Base-by-base conservation (phyloP, 208 protist genomes). In the Dictyostelium gargantuum region DNA sequence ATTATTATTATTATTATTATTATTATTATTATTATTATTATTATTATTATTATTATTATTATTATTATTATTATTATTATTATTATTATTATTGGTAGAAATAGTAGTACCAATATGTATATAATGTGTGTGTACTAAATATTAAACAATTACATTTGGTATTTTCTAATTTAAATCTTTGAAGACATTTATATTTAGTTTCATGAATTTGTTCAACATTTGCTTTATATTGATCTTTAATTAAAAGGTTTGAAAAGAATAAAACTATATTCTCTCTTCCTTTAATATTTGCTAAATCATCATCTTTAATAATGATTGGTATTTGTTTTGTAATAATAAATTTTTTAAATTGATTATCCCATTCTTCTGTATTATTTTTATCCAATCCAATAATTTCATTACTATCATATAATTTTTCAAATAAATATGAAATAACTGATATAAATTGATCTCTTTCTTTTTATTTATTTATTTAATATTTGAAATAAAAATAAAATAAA, bases 161-260 rank as follows among this genome's bases (percentile, higher is more conserved):
- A 35, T 35, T 63, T n/a, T 89, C 42, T 70, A 89, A 79, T 73
- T 89, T 89, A 35, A 70, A 44, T 61, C 56, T 89, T 68, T 89
- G 82, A 29, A 89, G 50, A 54, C 82, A 89, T 79, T 89, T 89
- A 79, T 89, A 89, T 79, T 89, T 89, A 42, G 68, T 89, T 79
- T 89, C 82, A 38, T 89, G 82, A 35, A 89, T 79, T 35, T 89
- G 82, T 52, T 89, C 82, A 23, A 54, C 15, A 79, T 89, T 89
- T 10, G 42, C 38, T 79, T 89, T 89, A 66, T 89, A 89, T 21
- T n/a, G 44, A 26, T 11, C 2, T 79, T 89, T 89, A 29, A 89
- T 68, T 44, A 72, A 32, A 17, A 54, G 1, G 2, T 15, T 79
- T 63, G 68, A 29, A n/a, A 89, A 35, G 29, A 42, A 42, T 23